Conservation (phyloP, 75 land plant genomes). For the Azolla pinnata region DNA sequence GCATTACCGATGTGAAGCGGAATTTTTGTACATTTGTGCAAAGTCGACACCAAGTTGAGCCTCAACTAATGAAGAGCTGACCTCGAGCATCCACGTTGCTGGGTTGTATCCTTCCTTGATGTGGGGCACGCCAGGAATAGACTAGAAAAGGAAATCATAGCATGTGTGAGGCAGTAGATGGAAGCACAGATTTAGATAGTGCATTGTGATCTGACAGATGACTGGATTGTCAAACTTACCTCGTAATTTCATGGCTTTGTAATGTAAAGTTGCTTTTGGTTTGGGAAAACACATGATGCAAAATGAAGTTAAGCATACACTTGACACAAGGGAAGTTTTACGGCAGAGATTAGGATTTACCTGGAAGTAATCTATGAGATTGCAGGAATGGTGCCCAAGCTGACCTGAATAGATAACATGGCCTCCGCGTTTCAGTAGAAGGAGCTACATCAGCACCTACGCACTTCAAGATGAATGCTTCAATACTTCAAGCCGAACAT, state of each 20-base stretch:
- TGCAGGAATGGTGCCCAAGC: constrained; percentile 35
- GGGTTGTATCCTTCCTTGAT: constrained; percentile 5
- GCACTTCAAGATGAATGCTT: constrained; percentile 1
- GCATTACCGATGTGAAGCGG: neutral
- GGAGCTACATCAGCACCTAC: constrained; percentile 19
- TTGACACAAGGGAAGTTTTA: no score
- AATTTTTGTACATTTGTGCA: neutral
- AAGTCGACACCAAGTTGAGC: constrained; percentile 1
- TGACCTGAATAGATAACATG: constrained; percentile 43
- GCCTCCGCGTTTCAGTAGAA: constrained; percentile 49
- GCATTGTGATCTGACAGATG: no score
- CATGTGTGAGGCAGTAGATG: neutral
- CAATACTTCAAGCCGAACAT: neutral
- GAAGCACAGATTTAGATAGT: neutral
- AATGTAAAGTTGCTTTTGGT: no score
- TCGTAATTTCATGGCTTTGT: no score
- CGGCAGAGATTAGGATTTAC: constrained; percentile 20
- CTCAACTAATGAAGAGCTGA: constrained; percentile 1
- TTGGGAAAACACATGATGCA: no score
- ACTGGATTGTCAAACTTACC: no score
- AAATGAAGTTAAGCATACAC: no score
- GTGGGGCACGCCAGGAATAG: constrained; percentile 4
- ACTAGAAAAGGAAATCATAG: neutral
- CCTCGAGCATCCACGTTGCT: constrained; percentile 5
- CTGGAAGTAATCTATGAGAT: constrained; percentile 42